These are phyloP conservation scores for Botrytis hyacinthi DNA, from an alignment of 2,329 filamentous ascomycete species.

Conservation along the genomic window DNA sequence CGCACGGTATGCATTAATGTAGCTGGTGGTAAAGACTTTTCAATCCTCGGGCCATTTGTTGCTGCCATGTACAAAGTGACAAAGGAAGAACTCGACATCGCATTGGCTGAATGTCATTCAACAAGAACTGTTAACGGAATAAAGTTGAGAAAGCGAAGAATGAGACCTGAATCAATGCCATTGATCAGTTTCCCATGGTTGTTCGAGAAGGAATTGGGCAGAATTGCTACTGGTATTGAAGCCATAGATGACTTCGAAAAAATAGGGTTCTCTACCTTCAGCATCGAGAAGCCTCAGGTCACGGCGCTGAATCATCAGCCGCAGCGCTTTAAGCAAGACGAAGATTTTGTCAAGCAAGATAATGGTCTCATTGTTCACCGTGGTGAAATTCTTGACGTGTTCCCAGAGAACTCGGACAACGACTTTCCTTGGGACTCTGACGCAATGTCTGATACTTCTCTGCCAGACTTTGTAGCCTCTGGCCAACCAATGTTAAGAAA, in stretches of 20 bases:
- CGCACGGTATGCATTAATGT: slow-evolving; percentile 62
- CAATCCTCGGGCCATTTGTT: slow-evolving; percentile 67
- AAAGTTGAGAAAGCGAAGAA: slow-evolving; percentile 40
- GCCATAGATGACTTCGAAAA: slow-evolving; percentile 29
- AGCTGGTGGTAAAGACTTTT: slow-evolving; percentile 58
- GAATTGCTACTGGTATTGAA: slow-evolving; percentile 55
- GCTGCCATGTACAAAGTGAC: slow-evolving; percentile 89
- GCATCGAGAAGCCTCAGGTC: slow-evolving; percentile 18
- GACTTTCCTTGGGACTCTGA: slow-evolving; percentile 8
- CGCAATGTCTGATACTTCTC: not conserved
- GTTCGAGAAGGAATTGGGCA: slow-evolving; percentile 69
- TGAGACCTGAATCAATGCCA: slow-evolving; percentile 59
- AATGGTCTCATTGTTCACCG: slow-evolving; percentile 37
- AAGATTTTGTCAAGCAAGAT: slow-evolving; percentile 35
- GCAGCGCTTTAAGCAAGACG: slow-evolving; percentile 17
- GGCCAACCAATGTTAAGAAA: not conserved
- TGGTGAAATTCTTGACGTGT: slow-evolving; percentile 38
- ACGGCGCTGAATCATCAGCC: slow-evolving; percentile 18
- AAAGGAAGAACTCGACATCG: slow-evolving; percentile 62
- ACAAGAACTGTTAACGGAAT: slow-evolving; percentile 42
- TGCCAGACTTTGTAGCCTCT: not conserved
- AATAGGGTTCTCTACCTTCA: slow-evolving; percentile 26
- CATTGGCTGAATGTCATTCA: slow-evolving; percentile 50
- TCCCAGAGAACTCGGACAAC: slow-evolving; percentile 24
- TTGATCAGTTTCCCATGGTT: slow-evolving; percentile 95